A percentile compares a stretch with the other conserved stretches of the same genome.
Evolutionary conservation across 2,329 filamentous ascomycete species (phyloP).

Genomic region (Epichloe gansuensis): DNA sequence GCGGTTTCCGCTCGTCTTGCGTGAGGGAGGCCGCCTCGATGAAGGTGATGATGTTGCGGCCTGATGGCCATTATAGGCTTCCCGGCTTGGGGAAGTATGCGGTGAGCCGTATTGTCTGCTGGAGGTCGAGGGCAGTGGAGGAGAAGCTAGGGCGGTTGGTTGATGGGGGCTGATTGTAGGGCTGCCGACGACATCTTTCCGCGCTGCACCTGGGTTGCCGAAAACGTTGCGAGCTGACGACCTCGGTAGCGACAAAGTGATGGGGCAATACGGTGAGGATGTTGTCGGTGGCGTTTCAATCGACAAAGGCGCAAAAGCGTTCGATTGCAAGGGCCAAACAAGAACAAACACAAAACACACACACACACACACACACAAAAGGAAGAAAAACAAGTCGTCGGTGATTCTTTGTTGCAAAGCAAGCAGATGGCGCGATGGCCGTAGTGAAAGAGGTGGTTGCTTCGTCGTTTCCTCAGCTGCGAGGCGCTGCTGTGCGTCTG

Average conservation of each 20-base stretch:
- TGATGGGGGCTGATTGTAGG: conserved; percentile 47
- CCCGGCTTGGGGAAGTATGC: conserved; percentile 40
- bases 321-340: background rate
- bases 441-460: background rate
- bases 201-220: conserved; percentile 9
- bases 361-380: background rate
- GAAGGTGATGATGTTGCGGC: conserved; percentile 35
- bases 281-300: background rate
- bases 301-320: background rate
- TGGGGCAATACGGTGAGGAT: background rate
- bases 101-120: conserved; percentile 40
- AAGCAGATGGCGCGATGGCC: conserved; percentile 1
- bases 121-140: conserved; percentile 36
- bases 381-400: background rate
- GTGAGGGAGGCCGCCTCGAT: conserved; percentile 40
- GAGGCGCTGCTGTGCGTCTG: conserved; percentile 3
- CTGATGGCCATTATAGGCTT: conserved; percentile 45
- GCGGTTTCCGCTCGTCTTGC: conserved; percentile 39
- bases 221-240: conserved; percentile 2
- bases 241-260: background rate
- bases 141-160: conserved; percentile 35
- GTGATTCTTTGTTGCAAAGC: conserved; percentile 1
- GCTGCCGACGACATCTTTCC: conserved; percentile 40
- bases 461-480: conserved; percentile 4
- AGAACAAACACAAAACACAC: background rate